Base-by-base conservation (phyloP, 208 protist genomes). In the Leishmania arabica region DNA sequence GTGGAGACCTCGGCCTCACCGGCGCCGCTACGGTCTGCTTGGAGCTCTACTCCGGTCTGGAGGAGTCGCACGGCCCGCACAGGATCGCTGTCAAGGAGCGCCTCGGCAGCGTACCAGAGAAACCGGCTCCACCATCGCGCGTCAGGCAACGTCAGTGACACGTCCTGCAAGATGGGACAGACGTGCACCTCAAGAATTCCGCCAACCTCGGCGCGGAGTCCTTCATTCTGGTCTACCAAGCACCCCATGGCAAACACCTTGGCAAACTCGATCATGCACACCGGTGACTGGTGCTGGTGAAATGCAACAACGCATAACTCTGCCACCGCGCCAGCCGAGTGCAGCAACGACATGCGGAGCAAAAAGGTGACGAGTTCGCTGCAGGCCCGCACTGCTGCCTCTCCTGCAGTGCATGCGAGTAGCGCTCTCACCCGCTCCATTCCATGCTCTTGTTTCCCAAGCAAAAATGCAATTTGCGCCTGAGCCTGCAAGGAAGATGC, bases 71-170 rank as follows among this genome's bases (percentile, higher is more conserved):
- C 77, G 27, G 85, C 76, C 1, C 75, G 72, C 19, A n/a, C 60
- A 17, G 79, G 75, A 21, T 53, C 31, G 4, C 9, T 8, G 11
- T 83, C 76, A 21, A 64, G 24, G 19, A 90, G 69, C 1, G 69
- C 54, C 42, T 89, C 84, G 2, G 71, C 70, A 15, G 83, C 56
- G 71, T 86, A 79, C 79, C 84, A 89, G 34, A 92, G 77, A 45
- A 86, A 76, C 24, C 79, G 82, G 37, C 81, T 84, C 89, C 89
- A 92, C 89, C 89, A 90, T n/a, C 34, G 56, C 13, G 70, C 34
- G 15, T 47, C 58, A 2, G 19, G 1, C 3, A 27, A 15, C 4
- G 69, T 47, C 3, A 85, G 42, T n/a, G 53, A 15, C 40, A 54
- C 81, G 17, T 79, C 37, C 21, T 75, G 21, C 45, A 86, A 21